phyloP scores from a whole-genome alignment of 2,329 filamentous ascomycete genomes.

The Stachybotrys chlorohalonatus region DNA sequence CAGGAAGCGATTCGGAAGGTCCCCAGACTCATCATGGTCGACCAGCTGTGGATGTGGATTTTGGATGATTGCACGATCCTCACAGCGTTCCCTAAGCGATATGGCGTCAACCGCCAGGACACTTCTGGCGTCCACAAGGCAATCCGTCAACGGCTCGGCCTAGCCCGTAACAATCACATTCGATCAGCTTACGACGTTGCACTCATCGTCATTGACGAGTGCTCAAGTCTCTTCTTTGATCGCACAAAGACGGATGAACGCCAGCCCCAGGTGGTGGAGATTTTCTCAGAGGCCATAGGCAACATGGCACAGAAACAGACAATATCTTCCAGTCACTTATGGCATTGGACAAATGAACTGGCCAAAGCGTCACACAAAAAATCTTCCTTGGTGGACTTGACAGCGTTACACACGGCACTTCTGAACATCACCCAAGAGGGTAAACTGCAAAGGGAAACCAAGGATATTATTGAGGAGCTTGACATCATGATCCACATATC shows the following conservation, averaged over 20 bases:
- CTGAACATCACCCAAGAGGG: constrained; percentile 2
- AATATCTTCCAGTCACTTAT: constrained; percentile 1
- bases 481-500: constrained; percentile 2
- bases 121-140: constrained; percentile 29
- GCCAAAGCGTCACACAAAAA: not conserved
- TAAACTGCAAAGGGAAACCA: constrained; percentile 1
- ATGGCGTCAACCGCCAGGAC: constrained; percentile 30
- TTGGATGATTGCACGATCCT: constrained; percentile 25
- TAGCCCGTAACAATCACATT: constrained; percentile 14
- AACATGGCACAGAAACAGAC: constrained; percentile 3
- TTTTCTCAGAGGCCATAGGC: constrained; percentile 2
- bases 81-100: constrained; percentile 31
- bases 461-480: constrained; percentile 3
- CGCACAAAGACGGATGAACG: constrained; percentile 14
- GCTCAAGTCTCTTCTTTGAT: constrained; percentile 30
- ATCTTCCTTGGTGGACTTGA: not conserved
- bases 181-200: constrained; percentile 17
- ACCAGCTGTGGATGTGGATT: constrained; percentile 36
- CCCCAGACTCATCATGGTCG: constrained; percentile 28
- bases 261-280: constrained; percentile 2
- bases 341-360: constrained; percentile 1
- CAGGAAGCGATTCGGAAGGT: constrained; percentile 1
- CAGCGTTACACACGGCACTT: not conserved
- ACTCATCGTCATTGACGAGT: constrained; percentile 31
- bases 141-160: constrained; percentile 21